Percentiles rank a stretch among this genome's conserved stretches.
These are phyloP conservation scores for Stephania japonica DNA, from an alignment of 164 flowering plant genomes.

Conservation along the genomic window DNA sequence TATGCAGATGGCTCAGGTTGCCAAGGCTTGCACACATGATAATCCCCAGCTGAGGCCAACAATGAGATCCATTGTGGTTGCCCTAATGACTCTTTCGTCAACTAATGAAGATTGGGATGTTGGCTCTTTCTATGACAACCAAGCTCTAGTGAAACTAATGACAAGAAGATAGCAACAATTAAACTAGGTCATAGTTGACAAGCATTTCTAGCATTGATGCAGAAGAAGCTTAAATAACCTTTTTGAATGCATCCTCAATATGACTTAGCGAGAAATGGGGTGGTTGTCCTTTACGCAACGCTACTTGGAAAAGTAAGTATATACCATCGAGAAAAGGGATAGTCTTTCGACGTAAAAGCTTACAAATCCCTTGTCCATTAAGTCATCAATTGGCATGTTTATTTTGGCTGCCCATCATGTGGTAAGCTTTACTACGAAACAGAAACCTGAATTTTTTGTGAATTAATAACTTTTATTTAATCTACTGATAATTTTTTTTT, in stretches of 20 bases:
- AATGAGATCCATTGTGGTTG: slow-evolving; percentile 82
- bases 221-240: too few relatives aligned
- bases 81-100: slow-evolving; percentile 75
- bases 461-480: neutral
- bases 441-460: neutral
- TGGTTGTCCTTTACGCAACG: too few relatives aligned
- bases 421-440: neutral
- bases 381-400: slow-evolving; percentile 1
- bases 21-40: slow-evolving; percentile 76
- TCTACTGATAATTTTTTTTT: too few relatives aligned
- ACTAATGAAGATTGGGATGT: slow-evolving; percentile 75
- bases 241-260: too few relatives aligned
- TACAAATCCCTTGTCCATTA: neutral
- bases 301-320: too few relatives aligned
- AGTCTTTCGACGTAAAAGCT: neutral
- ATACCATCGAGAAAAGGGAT: too few relatives aligned
- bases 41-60: slow-evolving; percentile 76
- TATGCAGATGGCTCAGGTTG: slow-evolving; percentile 67
- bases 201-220: too few relatives aligned
- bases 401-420: neutral
- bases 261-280: too few relatives aligned
- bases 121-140: slow-evolving; percentile 65
- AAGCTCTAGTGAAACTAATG: slow-evolving; percentile 59
- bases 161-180: slow-evolving; percentile 60
- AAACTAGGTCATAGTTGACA: too few relatives aligned